Percentiles rank a stretch among this genome's conserved stretches.
Conservation (phyloP, 441 rosid genomes). For the Populus hybrid region DNA sequence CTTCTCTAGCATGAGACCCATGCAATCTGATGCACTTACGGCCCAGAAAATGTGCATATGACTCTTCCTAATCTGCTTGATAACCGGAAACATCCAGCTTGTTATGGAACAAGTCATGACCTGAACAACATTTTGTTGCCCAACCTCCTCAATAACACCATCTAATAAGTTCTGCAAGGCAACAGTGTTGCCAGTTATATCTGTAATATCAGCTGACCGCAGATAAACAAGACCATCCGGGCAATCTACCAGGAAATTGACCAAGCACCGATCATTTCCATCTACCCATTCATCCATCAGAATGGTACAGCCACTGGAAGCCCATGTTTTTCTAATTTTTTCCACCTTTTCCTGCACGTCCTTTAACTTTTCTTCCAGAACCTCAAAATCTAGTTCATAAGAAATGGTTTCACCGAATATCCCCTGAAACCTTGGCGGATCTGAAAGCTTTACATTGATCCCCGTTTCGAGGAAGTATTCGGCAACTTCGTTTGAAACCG, state of each 20-base stretch:
- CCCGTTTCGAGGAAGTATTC: background rate
- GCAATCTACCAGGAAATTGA: background rate
- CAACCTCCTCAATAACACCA: background rate
- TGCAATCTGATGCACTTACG: background rate
- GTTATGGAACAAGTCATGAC: background rate
- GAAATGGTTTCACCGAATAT: background rate
- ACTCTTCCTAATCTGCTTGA: background rate
- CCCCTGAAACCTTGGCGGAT: background rate
- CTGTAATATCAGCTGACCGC: background rate
- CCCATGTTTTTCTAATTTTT: background rate
- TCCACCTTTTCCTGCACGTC: background rate
- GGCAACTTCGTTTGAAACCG: background rate
- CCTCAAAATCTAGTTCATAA: background rate
- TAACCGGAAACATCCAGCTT: background rate
- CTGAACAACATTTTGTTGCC: background rate
- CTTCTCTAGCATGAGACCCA: background rate
- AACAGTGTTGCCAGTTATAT: background rate
- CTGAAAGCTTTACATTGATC: background rate
- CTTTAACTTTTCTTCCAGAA: background rate
- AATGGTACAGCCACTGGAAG: background rate
- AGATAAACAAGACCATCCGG: background rate
- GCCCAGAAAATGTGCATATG: background rate
- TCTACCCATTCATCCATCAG: background rate
- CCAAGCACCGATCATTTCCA: background rate
- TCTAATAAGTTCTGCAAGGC: background rate